These are phyloP conservation scores for Roridomyces roridus DNA, from an alignment of 768 basidiomycete species.

Conservation along the genomic window DNA sequence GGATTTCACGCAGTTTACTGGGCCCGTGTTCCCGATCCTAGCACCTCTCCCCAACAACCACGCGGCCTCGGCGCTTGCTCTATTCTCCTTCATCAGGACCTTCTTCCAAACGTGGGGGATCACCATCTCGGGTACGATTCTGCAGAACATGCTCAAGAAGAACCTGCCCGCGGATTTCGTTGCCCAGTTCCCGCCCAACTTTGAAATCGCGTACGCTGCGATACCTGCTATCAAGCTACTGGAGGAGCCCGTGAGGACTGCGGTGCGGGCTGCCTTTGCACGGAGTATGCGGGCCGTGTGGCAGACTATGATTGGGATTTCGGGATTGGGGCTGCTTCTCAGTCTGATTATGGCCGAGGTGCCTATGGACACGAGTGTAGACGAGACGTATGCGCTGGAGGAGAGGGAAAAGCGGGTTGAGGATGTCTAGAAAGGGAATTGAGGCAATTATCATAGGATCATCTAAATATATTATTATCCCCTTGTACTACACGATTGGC, in stretches of 20 bases:
- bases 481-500: too few relatives aligned
- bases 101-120: slow-evolving; percentile 34
- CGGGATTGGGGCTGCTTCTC: slow-evolving; percentile 41
- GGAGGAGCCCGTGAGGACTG: slow-evolving; percentile 25
- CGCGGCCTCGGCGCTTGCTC: slow-evolving; percentile 44
- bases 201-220: slow-evolving; percentile 20
- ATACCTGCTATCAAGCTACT: slow-evolving; percentile 27
- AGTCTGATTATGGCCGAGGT: slow-evolving; percentile 40
- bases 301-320: slow-evolving; percentile 48
- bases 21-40: slow-evolving; percentile 42
- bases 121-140: slow-evolving; percentile 33
- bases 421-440: too few relatives aligned
- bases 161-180: slow-evolving; percentile 22
- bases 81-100: slow-evolving; percentile 37
- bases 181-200: slow-evolving; percentile 16
- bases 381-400: slow-evolving; percentile 37
- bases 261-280: slow-evolving; percentile 50
- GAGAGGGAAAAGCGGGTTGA: slow-evolving; percentile 26
- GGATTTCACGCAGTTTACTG: slow-evolving; percentile 7
- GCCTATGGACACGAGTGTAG: slow-evolving; percentile 35
- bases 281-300: slow-evolving; percentile 46
- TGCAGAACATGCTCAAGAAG: slow-evolving; percentile 49
- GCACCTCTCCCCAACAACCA: slow-evolving; percentile 40
- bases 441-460: too few relatives aligned
- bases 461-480: too few relatives aligned